A percentile compares a stretch with the other conserved stretches of the same genome.
Conservation (phyloP, 2,329 filamentous ascomycete species). For the Colletotrichum salicis region DNA sequence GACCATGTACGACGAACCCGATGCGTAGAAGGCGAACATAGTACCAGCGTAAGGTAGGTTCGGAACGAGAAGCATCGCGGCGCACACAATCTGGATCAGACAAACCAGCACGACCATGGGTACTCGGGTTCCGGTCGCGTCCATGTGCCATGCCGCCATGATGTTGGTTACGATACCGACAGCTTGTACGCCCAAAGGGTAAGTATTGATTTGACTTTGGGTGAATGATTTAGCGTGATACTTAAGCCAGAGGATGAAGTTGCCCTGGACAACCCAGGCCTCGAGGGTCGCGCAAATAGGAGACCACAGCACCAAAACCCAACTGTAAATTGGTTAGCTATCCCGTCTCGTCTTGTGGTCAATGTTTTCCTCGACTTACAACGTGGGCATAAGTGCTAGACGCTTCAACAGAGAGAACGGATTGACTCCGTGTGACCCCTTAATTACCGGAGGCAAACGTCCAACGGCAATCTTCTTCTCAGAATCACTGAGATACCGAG, state of each 20-base stretch:
- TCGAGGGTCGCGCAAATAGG: constrained; percentile 48
- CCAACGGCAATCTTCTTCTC: constrained; percentile 53
- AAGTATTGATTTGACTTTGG: constrained; percentile 49
- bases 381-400: constrained; percentile 35
- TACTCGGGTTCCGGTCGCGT: constrained; percentile 46
- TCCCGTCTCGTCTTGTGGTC: too few relatives aligned
- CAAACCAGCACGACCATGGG: constrained; percentile 48
- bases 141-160: constrained; percentile 49
- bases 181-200: constrained; percentile 50
- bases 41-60: constrained; percentile 41
- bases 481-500: constrained; percentile 44
- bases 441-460: constrained; percentile 43
- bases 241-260: constrained; percentile 45
- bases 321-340: constrained; percentile 30
- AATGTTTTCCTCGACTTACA: constrained; percentile 37
- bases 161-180: constrained; percentile 46
- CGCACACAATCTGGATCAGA: constrained; percentile 46
- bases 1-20: constrained; percentile 52
- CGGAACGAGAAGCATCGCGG: constrained; percentile 46
- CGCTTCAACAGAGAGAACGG: constrained; percentile 39
- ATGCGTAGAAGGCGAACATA: constrained; percentile 47
- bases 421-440: constrained; percentile 39
- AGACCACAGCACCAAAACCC: constrained; percentile 47
- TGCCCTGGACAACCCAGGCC: constrained; percentile 42
- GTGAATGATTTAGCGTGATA: constrained; percentile 40